These are phyloP conservation scores for Echinochloa phyllopogon DNA, from an alignment of 176 grass and related monocot genomes.

Conservation along the genomic window DNA sequence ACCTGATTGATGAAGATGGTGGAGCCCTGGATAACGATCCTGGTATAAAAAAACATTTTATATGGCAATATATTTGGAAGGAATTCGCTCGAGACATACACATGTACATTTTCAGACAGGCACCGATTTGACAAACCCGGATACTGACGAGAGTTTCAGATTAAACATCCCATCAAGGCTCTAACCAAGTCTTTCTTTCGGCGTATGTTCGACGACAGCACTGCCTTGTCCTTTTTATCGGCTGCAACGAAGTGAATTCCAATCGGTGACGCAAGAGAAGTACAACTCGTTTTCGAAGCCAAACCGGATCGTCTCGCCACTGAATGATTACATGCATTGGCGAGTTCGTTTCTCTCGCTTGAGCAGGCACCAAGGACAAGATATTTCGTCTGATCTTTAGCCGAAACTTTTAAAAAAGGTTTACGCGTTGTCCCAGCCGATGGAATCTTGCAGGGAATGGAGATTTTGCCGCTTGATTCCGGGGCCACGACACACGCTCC, in stretches of 20 bases:
- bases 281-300: background rate
- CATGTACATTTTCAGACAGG: background rate
- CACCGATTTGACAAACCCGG: conserved; percentile 36
- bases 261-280: background rate
- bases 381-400: background rate
- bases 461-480: conserved; percentile 40
- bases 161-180: background rate
- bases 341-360: background rate
- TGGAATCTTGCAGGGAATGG: conserved; percentile 26
- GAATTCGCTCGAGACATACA: conserved; percentile 22
- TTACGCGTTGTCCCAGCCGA: conserved; percentile 7
- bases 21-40: background rate
- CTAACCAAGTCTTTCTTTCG: background rate
- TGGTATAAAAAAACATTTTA: background rate
- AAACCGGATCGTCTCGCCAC: conserved; percentile 10
- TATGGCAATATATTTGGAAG: background rate
- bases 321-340: background rate
- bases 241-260: conserved; percentile 16
- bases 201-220: background rate
- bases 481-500: conserved; percentile 27
- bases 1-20: background rate
- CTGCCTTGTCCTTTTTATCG: conserved; percentile 26
- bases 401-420: background rate
- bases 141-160: background rate
- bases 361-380: background rate